These are phyloP conservation scores for Aspergillus flavus DNA, from an alignment of 2,329 filamentous ascomycete genomes.

Conservation along the genomic window DNA sequence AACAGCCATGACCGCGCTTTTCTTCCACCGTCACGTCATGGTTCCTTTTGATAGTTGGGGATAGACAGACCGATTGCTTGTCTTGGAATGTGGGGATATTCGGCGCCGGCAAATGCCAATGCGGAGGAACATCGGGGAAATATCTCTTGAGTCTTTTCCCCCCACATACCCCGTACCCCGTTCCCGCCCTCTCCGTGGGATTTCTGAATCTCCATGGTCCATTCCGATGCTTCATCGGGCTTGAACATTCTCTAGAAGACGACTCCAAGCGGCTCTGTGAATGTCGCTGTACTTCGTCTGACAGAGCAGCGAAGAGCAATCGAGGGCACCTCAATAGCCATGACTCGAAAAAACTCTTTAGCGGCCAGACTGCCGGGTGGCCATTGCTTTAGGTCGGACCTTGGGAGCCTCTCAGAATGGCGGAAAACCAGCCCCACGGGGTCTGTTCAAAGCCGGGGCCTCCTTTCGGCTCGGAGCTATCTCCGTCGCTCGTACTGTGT, in stretches of 20 bases:
- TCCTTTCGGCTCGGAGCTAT: not conserved
- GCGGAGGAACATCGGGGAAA: conserved; percentile 10
- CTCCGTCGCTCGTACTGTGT: not conserved
- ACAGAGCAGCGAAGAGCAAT: not conserved
- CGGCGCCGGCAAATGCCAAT: not conserved
- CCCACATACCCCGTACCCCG: not conserved
- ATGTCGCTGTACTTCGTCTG: too few species aligned
- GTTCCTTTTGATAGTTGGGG: not conserved
- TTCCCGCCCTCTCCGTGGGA: not conserved
- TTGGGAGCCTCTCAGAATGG: not conserved
- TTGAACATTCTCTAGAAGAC: not conserved
- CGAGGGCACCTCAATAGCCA: not conserved
- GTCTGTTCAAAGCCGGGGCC: not conserved
- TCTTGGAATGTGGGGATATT: not conserved
- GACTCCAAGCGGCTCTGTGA: not conserved
- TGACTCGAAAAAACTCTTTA: not conserved
- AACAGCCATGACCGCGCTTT: not conserved
- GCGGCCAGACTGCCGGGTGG: not conserved
- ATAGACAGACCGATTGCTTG: not conserved
- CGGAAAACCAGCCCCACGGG: not conserved
- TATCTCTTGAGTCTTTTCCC: not conserved
- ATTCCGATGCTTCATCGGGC: accelerated
- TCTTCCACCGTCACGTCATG: not conserved
- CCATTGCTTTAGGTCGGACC: not conserved
- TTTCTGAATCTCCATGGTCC: not conserved